A percentile compares a stretch with the other conserved stretches of the same genome.
These are phyloP conservation scores for Aspergillaceae sp. DNA, from an alignment of 2,329 filamentous ascomycete species.

Conservation along the genomic window DNA sequence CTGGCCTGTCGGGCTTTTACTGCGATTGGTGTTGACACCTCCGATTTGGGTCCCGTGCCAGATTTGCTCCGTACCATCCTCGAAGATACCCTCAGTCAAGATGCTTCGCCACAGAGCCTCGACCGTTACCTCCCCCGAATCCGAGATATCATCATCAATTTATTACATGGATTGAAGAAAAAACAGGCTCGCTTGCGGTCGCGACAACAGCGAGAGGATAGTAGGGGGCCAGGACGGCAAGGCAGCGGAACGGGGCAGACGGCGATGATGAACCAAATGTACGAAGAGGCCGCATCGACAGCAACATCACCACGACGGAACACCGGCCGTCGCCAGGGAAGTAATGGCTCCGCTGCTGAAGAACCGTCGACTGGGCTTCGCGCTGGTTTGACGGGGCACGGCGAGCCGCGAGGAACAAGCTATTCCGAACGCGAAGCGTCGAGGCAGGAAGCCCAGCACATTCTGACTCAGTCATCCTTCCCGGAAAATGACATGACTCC, in stretches of 20 bases:
- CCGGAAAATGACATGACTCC: slow-evolving; percentile 48
- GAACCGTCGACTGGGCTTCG: slow-evolving; percentile 17
- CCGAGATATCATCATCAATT: slow-evolving; percentile 95
- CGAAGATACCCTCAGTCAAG: slow-evolving; percentile 91
- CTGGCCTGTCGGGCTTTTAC: slow-evolving; percentile 95
- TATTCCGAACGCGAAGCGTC: slow-evolving; percentile 33
- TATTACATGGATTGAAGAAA: slow-evolving; percentile 89
- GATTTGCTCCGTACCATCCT: slow-evolving; percentile 83
- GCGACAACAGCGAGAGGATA: slow-evolving; percentile 45
- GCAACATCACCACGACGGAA: slow-evolving; percentile 25
- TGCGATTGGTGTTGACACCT: slow-evolving; percentile 91
- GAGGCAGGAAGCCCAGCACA: slow-evolving; percentile 30
- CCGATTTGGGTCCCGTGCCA: slow-evolving; percentile 88
- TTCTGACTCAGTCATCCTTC: slow-evolving; percentile 55
- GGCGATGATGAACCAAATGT: slow-evolving; percentile 37
- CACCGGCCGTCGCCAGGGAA: slow-evolving; percentile 29
- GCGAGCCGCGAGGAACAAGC: slow-evolving; percentile 20
- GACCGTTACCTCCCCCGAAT: slow-evolving; percentile 91
- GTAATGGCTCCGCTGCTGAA: slow-evolving; percentile 27
- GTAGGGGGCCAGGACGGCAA: slow-evolving; percentile 32
- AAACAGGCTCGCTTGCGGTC: slow-evolving; percentile 82
- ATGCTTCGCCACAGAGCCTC: slow-evolving; percentile 85
- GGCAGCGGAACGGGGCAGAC: slow-evolving; percentile 38
- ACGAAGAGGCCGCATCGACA: slow-evolving; percentile 30
- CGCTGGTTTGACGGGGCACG: slow-evolving; percentile 21